Evolutionary conservation across 495 filamentous ascomycete species (phyloP).

Genomic region (Parachaetomium inaequale): DNA sequence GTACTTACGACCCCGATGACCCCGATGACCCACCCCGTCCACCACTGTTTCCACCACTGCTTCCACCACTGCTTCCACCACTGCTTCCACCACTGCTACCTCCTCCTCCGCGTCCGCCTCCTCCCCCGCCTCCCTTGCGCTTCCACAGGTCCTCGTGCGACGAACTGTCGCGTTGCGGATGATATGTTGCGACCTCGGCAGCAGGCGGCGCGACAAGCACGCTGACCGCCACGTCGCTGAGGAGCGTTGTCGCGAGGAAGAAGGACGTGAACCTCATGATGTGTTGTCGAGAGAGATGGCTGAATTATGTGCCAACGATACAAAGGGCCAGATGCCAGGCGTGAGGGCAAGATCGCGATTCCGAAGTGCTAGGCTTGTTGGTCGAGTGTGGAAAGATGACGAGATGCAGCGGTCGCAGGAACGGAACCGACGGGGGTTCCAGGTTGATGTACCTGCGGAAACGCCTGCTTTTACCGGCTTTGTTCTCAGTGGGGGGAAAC

Average conservation of each 20-base stretch:
- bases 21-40: conserved; percentile 20
- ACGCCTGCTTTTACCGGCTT: neutral
- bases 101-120: conserved; percentile 45
- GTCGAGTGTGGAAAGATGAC: neutral
- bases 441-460: neutral
- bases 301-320: neutral
- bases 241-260: conserved; percentile 9
- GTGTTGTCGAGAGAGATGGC: neutral
- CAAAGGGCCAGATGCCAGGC: neutral
- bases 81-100: conserved; percentile 21
- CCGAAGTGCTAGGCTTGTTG: neutral
- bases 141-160: conserved; percentile 49
- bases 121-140: conserved; percentile 53
- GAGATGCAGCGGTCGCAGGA: neutral
- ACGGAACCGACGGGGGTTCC: neutral
- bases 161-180: conserved; percentile 24
- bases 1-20: conserved; percentile 11
- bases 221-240: conserved; percentile 17
- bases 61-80: conserved; percentile 23
- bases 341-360: neutral
- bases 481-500: neutral
- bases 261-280: neutral
- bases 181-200: conserved; percentile 24
- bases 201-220: conserved; percentile 15
- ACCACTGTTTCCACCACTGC: conserved; percentile 24